Conservation (phyloP, 352 stramenopile genomes). For the Globisporangium barbulae region DNA sequence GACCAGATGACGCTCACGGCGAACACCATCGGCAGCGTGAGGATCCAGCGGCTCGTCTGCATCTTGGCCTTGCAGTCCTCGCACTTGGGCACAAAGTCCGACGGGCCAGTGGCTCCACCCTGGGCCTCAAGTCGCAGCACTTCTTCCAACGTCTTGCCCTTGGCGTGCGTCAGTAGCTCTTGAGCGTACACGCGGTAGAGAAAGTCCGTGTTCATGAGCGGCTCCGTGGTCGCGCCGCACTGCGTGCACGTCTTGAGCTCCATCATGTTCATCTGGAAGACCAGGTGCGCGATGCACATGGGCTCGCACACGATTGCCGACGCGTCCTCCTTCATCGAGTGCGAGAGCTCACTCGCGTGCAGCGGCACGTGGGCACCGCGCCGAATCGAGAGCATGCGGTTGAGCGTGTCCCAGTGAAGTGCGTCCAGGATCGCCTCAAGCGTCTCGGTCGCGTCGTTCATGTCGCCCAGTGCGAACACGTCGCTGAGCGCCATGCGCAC, state of each 20-base stretch:
- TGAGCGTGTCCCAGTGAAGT: conserved; percentile 78
- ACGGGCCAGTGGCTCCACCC: conserved; percentile 3
- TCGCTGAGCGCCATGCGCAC: conserved; percentile 61
- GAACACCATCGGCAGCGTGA: conserved; percentile 85
- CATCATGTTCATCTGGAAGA: conserved; percentile 89
- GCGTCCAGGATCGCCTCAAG: conserved; percentile 78
- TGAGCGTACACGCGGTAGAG: conserved; percentile 81
- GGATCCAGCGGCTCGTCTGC: conserved; percentile 62
- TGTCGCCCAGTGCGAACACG: conserved; percentile 70
- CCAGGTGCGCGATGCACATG: conserved; percentile 72
- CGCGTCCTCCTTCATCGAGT: conserved; percentile 53
- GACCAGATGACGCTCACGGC: conserved; percentile 82
- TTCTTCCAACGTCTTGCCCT: conserved; percentile 46
- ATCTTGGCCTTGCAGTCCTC: conserved; percentile 55
- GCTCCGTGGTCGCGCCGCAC: conserved; percentile 65
- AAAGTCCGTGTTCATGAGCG: conserved; percentile 84
- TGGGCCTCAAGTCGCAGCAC: conserved; percentile 57
- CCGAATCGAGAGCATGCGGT: conserved; percentile 60
- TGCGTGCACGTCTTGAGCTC: conserved; percentile 62
- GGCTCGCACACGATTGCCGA: conserved; percentile 71
- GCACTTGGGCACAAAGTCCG: conserved; percentile 26
- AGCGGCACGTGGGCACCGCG: conserved; percentile 15
- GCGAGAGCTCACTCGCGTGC: conserved; percentile 38
- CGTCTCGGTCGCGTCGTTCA: conserved; percentile 86
- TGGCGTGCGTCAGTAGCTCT: conserved; percentile 42